Evolutionary conservation across 208 protist genomes (phyloP).

Genomic region (Leishmania aethiopica): DNA sequence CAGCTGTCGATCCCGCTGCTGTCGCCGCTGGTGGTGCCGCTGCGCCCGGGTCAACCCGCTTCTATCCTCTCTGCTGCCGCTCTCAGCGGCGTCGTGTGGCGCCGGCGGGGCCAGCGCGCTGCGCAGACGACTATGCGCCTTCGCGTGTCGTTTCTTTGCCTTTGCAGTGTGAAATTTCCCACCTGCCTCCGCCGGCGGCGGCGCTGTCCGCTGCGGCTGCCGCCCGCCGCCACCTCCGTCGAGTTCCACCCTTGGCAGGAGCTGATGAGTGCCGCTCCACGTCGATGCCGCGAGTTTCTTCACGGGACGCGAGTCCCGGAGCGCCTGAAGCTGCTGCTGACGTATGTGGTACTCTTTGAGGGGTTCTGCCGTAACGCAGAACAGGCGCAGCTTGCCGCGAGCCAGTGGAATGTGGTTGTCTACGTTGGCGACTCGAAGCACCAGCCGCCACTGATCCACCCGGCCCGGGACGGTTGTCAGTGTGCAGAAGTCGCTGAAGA

Average conservation of each 20-base stretch:
- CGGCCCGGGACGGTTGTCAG: slow-evolving; percentile 50
- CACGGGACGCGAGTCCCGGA: neutral
- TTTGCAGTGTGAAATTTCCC: neutral
- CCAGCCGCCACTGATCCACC: slow-evolving; percentile 52
- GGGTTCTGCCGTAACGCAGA: slow-evolving; percentile 63
- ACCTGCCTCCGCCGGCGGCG: neutral
- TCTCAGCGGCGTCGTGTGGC: neutral
- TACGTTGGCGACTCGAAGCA: slow-evolving; percentile 83
- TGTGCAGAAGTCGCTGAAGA: slow-evolving; percentile 85
- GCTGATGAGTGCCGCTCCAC: slow-evolving; percentile 4
- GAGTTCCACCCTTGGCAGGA: slow-evolving; percentile 5
- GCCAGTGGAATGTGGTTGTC: slow-evolving; percentile 62
- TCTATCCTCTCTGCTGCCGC: neutral
- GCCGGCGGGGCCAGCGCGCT: neutral
- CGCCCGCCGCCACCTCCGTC: neutral
- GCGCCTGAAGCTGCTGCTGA: slow-evolving; percentile 40
- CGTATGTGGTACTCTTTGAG: slow-evolving; percentile 43
- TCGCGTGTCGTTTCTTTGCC: neutral
- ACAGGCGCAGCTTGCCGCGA: slow-evolving; percentile 68
- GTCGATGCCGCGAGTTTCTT: slow-evolving; percentile 9
- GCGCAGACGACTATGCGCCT: neutral
- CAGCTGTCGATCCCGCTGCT: slow-evolving; percentile 3
- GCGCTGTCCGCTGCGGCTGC: neutral
- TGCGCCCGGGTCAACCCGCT: neutral
- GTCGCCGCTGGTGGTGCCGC: neutral